These are phyloP conservation scores for Fusarium torreyae DNA, from an alignment of 2,329 filamentous ascomycete genomes.

Conservation along the genomic window DNA sequence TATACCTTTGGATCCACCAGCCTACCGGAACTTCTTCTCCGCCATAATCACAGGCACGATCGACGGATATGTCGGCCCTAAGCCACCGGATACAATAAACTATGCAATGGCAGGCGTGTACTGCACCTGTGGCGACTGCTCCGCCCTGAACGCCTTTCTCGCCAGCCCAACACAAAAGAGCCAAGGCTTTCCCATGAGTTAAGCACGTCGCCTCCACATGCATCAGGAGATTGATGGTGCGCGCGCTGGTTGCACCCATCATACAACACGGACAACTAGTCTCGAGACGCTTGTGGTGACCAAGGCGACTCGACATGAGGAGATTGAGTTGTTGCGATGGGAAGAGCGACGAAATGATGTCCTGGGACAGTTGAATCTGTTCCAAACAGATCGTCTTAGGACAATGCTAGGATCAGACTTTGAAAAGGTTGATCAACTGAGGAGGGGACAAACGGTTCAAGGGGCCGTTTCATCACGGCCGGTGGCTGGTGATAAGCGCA, in stretches of 20 bases:
- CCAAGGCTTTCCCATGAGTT: slow-evolving; percentile 29
- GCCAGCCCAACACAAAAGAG: slow-evolving; percentile 1
- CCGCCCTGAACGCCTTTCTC: slow-evolving; percentile 49
- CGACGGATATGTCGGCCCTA: slow-evolving; percentile 39
- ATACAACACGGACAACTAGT: slow-evolving; percentile 22
- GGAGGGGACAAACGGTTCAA: background rate
- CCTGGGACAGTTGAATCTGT: background rate
- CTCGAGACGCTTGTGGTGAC: slow-evolving; percentile 46
- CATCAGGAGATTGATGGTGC: slow-evolving; percentile 29
- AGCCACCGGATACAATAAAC: slow-evolving; percentile 22
- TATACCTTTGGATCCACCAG: slow-evolving; percentile 20
- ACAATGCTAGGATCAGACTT: slow-evolving; percentile 16
- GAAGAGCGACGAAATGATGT: background rate
- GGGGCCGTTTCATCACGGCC: background rate
- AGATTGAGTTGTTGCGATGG: background rate
- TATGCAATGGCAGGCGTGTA: slow-evolving; percentile 12
- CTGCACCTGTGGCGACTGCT: slow-evolving; percentile 50
- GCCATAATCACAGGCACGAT: slow-evolving; percentile 44
- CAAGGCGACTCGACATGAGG: slow-evolving; percentile 35
- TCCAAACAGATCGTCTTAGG: slow-evolving; percentile 9
- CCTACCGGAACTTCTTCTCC: slow-evolving; percentile 48
- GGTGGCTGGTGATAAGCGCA: slow-evolving; percentile 20
- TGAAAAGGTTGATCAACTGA: slow-evolving; percentile 4
- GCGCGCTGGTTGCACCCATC: slow-evolving; percentile 42
- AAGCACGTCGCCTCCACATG: slow-evolving; percentile 44